These are phyloP conservation scores for Jaltomata sinuosa DNA, from an alignment of 257 asterid species.

Conservation along the genomic window DNA sequence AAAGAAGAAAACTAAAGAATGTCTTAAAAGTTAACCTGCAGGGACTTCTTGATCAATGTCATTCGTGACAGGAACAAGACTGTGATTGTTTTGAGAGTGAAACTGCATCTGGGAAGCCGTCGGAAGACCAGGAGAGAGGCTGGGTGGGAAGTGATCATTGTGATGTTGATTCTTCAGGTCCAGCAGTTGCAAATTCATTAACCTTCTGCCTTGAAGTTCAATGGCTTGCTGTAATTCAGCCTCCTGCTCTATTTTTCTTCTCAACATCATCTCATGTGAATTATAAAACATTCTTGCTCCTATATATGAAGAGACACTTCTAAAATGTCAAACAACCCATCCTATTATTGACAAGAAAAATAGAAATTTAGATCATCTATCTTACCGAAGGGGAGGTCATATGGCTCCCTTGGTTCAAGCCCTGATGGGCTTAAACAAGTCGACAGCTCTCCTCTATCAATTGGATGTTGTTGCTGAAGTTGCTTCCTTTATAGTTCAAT, in stretches of 20 bases:
- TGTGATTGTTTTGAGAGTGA: constrained; percentile 35
- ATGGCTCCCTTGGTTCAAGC: constrained; percentile 59
- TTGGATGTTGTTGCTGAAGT: constrained; percentile 31
- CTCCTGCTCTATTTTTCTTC: constrained; percentile 59
- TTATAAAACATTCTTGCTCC: constrained; percentile 48
- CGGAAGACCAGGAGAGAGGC: constrained; percentile 31
- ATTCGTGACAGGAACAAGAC: constrained; percentile 16
- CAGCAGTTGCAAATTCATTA: constrained; percentile 50
- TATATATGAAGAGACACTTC: background rate
- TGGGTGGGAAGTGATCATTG: constrained; percentile 26
- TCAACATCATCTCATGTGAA: constrained; percentile 47
- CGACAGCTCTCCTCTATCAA: constrained; percentile 61
- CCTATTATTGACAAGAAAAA: background rate
- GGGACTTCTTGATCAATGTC: constrained; percentile 27
- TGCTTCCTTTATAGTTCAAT: constrained; percentile 44
- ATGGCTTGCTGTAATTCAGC: constrained; percentile 56
- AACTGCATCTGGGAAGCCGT: constrained; percentile 38
- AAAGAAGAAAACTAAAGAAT: background rate
- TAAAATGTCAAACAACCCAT: background rate
- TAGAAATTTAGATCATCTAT: background rate
- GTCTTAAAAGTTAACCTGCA: constrained; percentile 33
- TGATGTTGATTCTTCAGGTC: constrained; percentile 48
- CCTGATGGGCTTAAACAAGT: constrained; percentile 67
- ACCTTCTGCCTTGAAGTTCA: constrained; percentile 53
- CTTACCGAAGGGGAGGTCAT: constrained; percentile 73